Evolutionary conservation across 805 yeast species (phyloP).

Genomic region (Saccharomycopsis fodiens): DNA sequence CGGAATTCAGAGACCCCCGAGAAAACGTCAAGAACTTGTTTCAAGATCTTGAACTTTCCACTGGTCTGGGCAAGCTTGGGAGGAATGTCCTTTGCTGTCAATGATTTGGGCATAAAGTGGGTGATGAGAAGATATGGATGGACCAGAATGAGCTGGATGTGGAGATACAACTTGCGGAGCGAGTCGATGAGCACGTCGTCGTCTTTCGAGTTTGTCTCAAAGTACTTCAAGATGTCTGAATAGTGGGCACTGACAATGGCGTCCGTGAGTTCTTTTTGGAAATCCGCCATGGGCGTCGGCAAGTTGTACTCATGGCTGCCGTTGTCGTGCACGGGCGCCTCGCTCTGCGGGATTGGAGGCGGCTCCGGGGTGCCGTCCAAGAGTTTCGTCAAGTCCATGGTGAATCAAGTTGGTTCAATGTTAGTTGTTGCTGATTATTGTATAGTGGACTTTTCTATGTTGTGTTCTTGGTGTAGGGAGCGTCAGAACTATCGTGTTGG

Average conservation of each 20-base stretch:
- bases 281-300: conserved; percentile 77
- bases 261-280: conserved; percentile 83
- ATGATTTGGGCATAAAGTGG: conserved; percentile 77
- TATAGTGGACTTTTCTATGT: too few relatives aligned
- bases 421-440: too few relatives aligned
- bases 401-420: too few relatives aligned
- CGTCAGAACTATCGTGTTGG: too few relatives aligned
- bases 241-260: conserved; percentile 89
- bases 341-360: conserved; percentile 39
- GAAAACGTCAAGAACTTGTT: conserved; percentile 48
- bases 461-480: too few relatives aligned
- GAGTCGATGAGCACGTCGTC: conserved; percentile 65
- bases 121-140: conserved; percentile 85
- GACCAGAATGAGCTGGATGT: conserved; percentile 72
- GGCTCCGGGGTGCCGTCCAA: conserved; percentile 84
- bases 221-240: conserved; percentile 81
- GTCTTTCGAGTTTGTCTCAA: conserved; percentile 45
- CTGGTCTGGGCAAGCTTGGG: conserved; percentile 64
- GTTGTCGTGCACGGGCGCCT: conserved; percentile 22
- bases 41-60: conserved; percentile 73
- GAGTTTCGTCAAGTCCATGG: conserved; percentile 71
- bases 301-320: conserved; percentile 58
- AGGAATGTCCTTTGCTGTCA: conserved; percentile 65
- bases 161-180: conserved; percentile 63
- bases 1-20: conserved; percentile 31